Conservation (phyloP, 306 rosid species). For the Mimosa bimucronata region DNA sequence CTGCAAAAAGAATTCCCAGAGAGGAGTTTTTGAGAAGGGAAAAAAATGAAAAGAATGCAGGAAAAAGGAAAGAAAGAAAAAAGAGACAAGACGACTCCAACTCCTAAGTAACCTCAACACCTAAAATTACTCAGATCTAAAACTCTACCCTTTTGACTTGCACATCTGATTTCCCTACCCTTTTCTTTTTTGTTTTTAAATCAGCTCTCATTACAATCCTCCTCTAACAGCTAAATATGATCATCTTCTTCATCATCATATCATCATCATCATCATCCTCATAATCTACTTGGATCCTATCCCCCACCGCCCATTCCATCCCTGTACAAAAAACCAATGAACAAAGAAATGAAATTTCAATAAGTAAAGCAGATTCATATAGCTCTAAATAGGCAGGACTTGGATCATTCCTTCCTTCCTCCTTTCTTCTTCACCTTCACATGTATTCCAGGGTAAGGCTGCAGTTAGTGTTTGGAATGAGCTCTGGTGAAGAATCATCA, state of each 20-base stretch:
- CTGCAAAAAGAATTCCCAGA: constrained; percentile 98
- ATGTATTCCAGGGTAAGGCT: constrained; percentile 75
- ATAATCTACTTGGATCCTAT: constrained; percentile 64
- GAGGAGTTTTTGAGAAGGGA: constrained; percentile 48
- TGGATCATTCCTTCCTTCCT: constrained; percentile 37
- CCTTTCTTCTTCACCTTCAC: constrained; percentile 44
- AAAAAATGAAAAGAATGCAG: constrained; percentile 59
- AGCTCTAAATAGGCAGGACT: constrained; percentile 39
- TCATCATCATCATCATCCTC: constrained; percentile 30
- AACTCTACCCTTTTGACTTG: constrained; percentile 70
- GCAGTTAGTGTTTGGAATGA: constrained; percentile 80
- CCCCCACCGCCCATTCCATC: constrained; percentile 56
- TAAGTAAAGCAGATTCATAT: constrained; percentile 47
- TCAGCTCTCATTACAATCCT: constrained; percentile 56
- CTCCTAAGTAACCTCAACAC: constrained; percentile 55
- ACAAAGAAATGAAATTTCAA: constrained; percentile 62
- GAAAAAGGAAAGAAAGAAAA: constrained; percentile 13
- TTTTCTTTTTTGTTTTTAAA: constrained; percentile 16
- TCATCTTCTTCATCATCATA: constrained; percentile 38
- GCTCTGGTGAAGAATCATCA: constrained; percentile 62
- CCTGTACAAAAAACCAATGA: constrained; percentile 91
- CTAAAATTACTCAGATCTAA: constrained; percentile 66
- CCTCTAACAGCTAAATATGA: constrained; percentile 72
- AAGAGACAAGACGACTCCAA: constrained; percentile 49
- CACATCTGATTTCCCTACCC: constrained; percentile 56